These are phyloP conservation scores for Podaxis pistillaris DNA, from an alignment of 768 basidiomycete genomes.

Conservation along the genomic window DNA sequence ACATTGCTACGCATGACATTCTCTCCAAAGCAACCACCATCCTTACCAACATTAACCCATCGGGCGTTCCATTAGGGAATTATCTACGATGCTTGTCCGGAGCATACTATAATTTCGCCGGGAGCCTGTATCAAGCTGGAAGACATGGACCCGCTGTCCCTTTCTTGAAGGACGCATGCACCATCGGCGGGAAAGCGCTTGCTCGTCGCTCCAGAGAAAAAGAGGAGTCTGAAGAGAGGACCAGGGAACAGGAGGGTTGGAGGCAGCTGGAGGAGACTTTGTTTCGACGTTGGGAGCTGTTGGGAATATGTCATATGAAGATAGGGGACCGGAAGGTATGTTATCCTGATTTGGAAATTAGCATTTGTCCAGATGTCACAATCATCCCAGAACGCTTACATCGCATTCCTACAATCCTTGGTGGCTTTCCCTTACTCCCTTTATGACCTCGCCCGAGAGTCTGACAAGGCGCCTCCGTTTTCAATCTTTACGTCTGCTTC, in stretches of 20 bases:
- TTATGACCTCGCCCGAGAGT: conserved; percentile 36
- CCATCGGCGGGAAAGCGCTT: conserved; percentile 49
- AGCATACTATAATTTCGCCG: conserved; percentile 67
- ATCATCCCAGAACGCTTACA: conserved; percentile 52
- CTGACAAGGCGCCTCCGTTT: conserved; percentile 25
- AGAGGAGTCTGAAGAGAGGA: conserved; percentile 18
- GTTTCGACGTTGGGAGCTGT: conserved; percentile 74
- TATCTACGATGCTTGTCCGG: conserved; percentile 70
- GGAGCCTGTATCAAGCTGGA: conserved; percentile 64
- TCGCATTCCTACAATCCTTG: conserved; percentile 52
- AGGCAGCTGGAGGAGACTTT: conserved; percentile 61
- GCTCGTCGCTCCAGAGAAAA: conserved; percentile 26
- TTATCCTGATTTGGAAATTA: conserved; percentile 3
- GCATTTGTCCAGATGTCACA: not conserved
- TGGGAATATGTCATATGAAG: conserved; percentile 77
- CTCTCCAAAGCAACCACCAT: conserved; percentile 43
- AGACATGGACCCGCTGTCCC: conserved; percentile 62
- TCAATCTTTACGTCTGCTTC: conserved; percentile 36
- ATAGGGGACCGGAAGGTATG: conserved; percentile 74
- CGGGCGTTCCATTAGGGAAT: conserved; percentile 41
- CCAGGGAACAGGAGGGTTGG: conserved; percentile 41
- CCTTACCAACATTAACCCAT: conserved; percentile 24
- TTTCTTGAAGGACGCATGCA: conserved; percentile 64
- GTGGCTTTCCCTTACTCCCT: conserved; percentile 50
- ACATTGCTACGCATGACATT: conserved; percentile 42